Base-by-base conservation (phyloP, 176 grass and related monocot genomes). In the Elymus sibiricus region DNA sequence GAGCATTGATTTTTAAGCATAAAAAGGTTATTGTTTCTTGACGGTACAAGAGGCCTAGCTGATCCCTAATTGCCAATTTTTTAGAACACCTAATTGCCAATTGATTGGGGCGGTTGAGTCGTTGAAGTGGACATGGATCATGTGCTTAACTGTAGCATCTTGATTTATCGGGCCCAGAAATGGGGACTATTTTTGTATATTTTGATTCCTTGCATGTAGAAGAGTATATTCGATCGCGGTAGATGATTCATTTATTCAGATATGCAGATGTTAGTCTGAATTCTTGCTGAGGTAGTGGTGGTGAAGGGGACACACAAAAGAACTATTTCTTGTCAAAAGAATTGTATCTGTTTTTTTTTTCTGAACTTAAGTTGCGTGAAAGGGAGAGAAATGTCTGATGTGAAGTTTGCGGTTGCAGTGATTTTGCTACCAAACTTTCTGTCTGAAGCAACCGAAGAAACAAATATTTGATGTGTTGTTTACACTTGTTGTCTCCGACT, bases 401-500 rank as follows among this genome's bases (percentile, higher is more conserved):
- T 32, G 84, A 79, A 78, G 76, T 19, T 38, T 87, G 77, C 64
- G 14, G 40, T 62, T 62, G 65, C 55, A 44, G 74, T 73, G 49
- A 53, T 53, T 53, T 53, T 53, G 49, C 2, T 19, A 56, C 19
- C 60, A 35, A 64, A 61, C 1, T 84, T 81, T 29, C 56, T 83
- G 27, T 37, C 28, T 69, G 8, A 58, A 79, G 85, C 81, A 62
- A 70, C 80, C 75, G 13, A 74, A 34, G 44, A 88, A 22, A 39
- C 44, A 83, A 76, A 86, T 59, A 28, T 74, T 86, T 65, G 78
- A 86, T 78, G 81, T 79, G 46, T 64, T 78, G 25, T 72, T 64
- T 75, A 87, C 42, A 85, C 64, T 61, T 88, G 46, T 81, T 80
- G 17, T 81, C 79, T 78, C 58, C 79, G 40, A 68, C 37, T 84